phyloP scores from a whole-genome alignment of 495 filamentous ascomycete species.

The Chlorociboria aeruginascens region DNA sequence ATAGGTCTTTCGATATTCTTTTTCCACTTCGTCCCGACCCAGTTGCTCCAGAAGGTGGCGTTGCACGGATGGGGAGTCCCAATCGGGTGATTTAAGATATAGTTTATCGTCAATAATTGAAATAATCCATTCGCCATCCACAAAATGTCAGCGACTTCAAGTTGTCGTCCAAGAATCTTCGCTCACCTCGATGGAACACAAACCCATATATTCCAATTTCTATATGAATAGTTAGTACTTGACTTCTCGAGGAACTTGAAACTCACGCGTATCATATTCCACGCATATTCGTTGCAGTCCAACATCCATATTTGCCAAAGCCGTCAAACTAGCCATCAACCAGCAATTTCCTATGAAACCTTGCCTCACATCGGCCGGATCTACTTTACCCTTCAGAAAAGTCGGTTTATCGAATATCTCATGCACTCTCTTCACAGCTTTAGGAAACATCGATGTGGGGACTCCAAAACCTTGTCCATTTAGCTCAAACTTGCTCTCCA shows the following conservation, averaged over 20 bases:
- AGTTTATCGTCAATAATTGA: constrained; percentile 75
- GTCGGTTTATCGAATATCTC: constrained; percentile 83
- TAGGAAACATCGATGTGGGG: constrained; percentile 26
- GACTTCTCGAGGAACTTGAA: background rate
- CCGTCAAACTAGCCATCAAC: constrained; percentile 66
- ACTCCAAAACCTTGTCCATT: constrained; percentile 10
- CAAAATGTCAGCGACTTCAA: background rate
- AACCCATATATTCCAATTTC: constrained; percentile 87
- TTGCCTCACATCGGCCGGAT: constrained; percentile 74
- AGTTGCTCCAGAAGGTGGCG: constrained; percentile 31
- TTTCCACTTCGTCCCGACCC: constrained; percentile 52
- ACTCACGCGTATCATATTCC: constrained; percentile 46
- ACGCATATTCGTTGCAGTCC: constrained; percentile 72
- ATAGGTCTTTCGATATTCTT: constrained; percentile 62
- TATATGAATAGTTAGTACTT: background rate
- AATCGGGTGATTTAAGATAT: constrained; percentile 72
- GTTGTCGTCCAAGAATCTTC: background rate
- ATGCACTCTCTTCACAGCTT: constrained; percentile 55
- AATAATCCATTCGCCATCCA: constrained; percentile 83
- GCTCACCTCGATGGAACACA: constrained; percentile 60
- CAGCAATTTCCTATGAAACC: constrained; percentile 80
- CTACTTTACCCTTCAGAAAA: constrained; percentile 76
- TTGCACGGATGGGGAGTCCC: constrained; percentile 34
- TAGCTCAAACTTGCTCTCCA: constrained; percentile 13
- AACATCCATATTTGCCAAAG: constrained; percentile 60